Base-by-base conservation (phyloP, 768 basidiomycete species). In the Gymnopilus dilepis region DNA sequence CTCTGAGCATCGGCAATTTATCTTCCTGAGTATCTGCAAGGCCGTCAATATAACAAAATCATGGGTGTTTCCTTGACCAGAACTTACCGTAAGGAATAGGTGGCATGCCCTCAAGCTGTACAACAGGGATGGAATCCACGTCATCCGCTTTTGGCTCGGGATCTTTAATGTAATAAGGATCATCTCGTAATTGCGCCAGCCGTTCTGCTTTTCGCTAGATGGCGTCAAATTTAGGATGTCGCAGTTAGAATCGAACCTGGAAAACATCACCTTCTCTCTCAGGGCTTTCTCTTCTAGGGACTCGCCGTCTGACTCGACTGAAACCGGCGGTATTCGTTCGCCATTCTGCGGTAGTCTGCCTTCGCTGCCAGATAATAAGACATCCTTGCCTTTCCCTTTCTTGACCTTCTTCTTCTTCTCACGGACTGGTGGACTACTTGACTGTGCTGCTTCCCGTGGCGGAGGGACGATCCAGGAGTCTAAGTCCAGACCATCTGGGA, bases 111-210 rank as follows among this genome's bases (percentile, higher is more conserved):
- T 97, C 92, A 47, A 99, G 76, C 62, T 80, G 85, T 30, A 98
- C 93, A 22, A 99, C 86, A 0, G 97, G 96, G 74, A 99, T 98
- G 8, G 89, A 85, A 67, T 97, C 95, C n/a, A 97, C 65, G 69
- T 97, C 62, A 24, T 60, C 54, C 57, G 74, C 78, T 64, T 80
- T 70, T 1, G 84, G 78, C 56, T 72, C 76, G 41, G 86, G 84
- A 65, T 92, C 90, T 38, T 88, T 81, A 64, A 97, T 88, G 74
- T 97, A 96, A 76, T 95, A 97, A 4, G 96, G 95, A 70, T 99
- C 95, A 63, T 94, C 92, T 40, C 86, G 85, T 64, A 89, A 79
- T 61, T 89, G 86, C 52, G 89, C 94, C 50, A 88, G 76, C 30
- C 93, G 83, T 66, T 91, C 93, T 26, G 85, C 88, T 66, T 87